phyloP scores from a whole-genome alignment of 768 basidiomycete genomes.

The Lactifluus hygrophoroides region DNA sequence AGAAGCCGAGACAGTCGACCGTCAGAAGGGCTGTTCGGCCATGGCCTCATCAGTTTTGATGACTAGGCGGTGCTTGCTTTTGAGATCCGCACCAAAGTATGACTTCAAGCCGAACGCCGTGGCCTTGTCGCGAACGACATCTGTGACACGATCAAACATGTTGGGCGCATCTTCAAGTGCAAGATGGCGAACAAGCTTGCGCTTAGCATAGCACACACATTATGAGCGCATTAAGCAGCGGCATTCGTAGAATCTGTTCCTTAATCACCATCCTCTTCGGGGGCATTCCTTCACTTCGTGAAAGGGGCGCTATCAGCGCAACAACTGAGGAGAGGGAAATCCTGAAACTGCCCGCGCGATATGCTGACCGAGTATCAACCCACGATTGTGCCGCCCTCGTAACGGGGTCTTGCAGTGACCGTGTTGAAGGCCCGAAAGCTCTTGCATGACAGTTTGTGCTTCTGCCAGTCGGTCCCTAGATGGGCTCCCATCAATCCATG shows the following conservation, averaged over 20 bases:
- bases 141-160: conserved; percentile 35
- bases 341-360: conserved; percentile 27
- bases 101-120: conserved; percentile 40
- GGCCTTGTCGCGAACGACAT: conserved; percentile 35
- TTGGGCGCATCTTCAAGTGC: conserved; percentile 25
- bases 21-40: conserved; percentile 49
- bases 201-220: conserved; percentile 46
- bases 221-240: conserved; percentile 16
- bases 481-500: neutral
- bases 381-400: neutral
- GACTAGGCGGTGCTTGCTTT: conserved; percentile 37
- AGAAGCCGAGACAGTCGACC: neutral
- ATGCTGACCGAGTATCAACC: conserved; percentile 25
- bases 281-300: conserved; percentile 21
- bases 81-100: conserved; percentile 48
- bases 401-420: conserved; percentile 37
- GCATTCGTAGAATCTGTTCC: conserved; percentile 37
- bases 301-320: conserved; percentile 13
- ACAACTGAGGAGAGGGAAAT: conserved; percentile 20
- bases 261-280: conserved; percentile 44
- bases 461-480: conserved; percentile 39
- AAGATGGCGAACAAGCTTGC: conserved; percentile 43
- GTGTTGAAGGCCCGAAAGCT: conserved; percentile 37
- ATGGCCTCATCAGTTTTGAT: conserved; percentile 44
- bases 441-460: conserved; percentile 40